These are phyloP conservation scores for Brassica rapa DNA, from an alignment of 345 rosid genomes.

Conservation along the genomic window DNA sequence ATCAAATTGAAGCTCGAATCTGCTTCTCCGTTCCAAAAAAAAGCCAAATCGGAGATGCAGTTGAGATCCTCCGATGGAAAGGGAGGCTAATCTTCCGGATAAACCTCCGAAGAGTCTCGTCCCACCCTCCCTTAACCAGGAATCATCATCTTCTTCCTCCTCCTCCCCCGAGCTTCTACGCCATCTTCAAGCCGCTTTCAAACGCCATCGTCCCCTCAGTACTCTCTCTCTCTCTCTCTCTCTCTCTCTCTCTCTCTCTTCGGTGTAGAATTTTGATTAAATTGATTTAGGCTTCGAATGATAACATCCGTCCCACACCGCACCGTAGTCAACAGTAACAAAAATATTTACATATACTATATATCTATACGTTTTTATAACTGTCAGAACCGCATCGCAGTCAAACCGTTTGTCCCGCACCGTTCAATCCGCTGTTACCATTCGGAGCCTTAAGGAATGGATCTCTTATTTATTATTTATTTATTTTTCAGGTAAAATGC, in stretches of 20 bases:
- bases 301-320: too few relatives aligned
- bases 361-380: too few relatives aligned
- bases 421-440: too few relatives aligned
- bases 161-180: conserved; percentile 67
- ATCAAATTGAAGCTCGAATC: not conserved
- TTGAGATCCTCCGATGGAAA: conserved; percentile 69
- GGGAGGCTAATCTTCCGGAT: conserved; percentile 84
- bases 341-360: too few relatives aligned
- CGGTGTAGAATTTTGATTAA: too few relatives aligned
- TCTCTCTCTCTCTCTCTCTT: not conserved
- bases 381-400: too few relatives aligned
- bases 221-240: not conserved
- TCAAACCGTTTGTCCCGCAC: too few relatives aligned
- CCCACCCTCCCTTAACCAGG: not conserved
- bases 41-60: conserved; percentile 62
- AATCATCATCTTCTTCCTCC: conserved; percentile 45
- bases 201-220: conserved; percentile 91
- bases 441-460: too few relatives aligned
- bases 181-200: conserved; percentile 87
- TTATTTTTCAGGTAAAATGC: conserved; percentile 50
- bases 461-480: not conserved
- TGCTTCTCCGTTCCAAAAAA: not conserved
- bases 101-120: conserved; percentile 28
- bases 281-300: too few relatives aligned
- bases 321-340: too few relatives aligned